These are phyloP conservation scores for Suillus subaureus DNA, from an alignment of 768 basidiomycete genomes.

Conservation along the genomic window DNA sequence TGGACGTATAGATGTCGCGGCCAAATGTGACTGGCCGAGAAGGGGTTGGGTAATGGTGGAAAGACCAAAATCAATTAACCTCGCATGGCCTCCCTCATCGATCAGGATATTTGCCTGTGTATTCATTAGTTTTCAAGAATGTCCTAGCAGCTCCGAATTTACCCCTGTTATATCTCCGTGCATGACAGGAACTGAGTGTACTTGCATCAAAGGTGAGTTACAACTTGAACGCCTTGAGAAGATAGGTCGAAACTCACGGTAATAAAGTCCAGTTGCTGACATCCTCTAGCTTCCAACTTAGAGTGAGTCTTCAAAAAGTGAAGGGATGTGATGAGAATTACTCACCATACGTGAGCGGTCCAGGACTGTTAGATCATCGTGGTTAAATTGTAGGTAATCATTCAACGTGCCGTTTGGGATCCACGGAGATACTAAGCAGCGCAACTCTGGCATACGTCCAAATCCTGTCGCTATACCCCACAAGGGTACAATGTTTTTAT, in stretches of 20 bases:
- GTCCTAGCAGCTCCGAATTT: not conserved
- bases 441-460: not conserved
- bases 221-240: not conserved
- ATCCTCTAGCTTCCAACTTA: not conserved
- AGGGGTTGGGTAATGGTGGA: not conserved
- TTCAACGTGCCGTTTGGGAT: not conserved
- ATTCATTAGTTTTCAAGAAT: not conserved
- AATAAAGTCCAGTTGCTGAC: not conserved
- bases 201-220: not conserved
- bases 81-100: not conserved
- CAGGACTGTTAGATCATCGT: not conserved
- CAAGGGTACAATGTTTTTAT: not conserved
- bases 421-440: not conserved
- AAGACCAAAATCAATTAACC: not conserved
- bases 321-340: not conserved
- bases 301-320: not conserved
- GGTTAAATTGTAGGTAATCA: not conserved
- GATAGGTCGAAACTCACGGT: not conserved
- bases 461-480: not conserved
- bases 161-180: not conserved
- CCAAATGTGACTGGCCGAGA: not conserved
- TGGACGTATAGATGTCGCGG: not conserved
- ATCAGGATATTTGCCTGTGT: not conserved
- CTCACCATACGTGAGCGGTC: not conserved
- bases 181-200: not conserved